Base-by-base conservation (phyloP, 371 early-diverging fungal genomes). In the Mucor piriformis region DNA sequence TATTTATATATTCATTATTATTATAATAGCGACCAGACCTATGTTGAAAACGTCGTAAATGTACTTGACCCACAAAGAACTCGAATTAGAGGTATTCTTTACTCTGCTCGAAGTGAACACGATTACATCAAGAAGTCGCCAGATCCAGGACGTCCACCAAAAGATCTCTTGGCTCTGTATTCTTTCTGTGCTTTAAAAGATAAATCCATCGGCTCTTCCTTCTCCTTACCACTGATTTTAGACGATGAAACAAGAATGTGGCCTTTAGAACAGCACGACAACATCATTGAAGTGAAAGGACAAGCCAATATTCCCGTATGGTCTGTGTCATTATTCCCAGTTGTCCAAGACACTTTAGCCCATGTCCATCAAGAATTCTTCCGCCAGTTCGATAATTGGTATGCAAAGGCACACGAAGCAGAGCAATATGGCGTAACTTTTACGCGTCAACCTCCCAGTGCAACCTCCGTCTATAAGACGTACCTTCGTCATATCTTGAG, bases 241-340 rank as follows among this genome's bases (percentile, higher is more conserved):
- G 92, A 92, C 56, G 92, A 92, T 59, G 83, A 87, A 68, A 86
- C 82, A 7, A 74, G 77, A 8, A 88, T 89, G 87, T 92, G 92
- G 92, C 89, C 89, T 6, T 27, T 64, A 11, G 88, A 89, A 12
- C 92, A 92, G 55, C 90, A 87, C 42, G 90, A 89, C 54, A 88
- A 89, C 59, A 87, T 92, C 50, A 88, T 92, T 57, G 89, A 88
- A 47, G 89, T 92, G 46, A 83, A 81, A 52, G 80, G 84, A 32
- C 81, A 77, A 51, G 58, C 58, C 16, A 74, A 74, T 24, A 70
- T 79, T 0, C 57, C 70, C 4, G 81, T 86, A 5, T 91, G 92
- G 92, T 84, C 84, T 43, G 92, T 91, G 6, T 75, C 82, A 18
- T 59, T 91, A 38, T 88, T 86, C 54, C 88, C 90, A 3, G 81